Conservation (phyloP, 176 grass and related monocot species). For the Triticum aestivum region DNA sequence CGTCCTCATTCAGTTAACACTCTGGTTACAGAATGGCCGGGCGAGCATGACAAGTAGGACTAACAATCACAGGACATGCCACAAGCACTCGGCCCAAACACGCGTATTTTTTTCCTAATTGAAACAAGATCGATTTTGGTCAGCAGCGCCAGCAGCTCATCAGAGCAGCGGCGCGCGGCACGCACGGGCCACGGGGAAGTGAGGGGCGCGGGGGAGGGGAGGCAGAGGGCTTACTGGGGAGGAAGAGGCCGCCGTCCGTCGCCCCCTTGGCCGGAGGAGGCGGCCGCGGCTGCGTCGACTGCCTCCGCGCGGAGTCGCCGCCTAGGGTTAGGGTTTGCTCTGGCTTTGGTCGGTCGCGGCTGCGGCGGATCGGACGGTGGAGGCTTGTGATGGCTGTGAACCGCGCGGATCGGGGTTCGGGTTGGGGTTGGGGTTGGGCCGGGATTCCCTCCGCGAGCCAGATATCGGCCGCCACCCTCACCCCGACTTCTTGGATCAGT, state of each 20-base stretch:
- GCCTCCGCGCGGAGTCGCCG: background rate
- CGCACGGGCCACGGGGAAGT: too few species aligned
- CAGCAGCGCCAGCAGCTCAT: too few species aligned
- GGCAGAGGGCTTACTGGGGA: background rate
- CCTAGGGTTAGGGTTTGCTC: background rate
- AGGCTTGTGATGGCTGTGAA: too few species aligned
- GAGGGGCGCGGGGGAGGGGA: too few species aligned
- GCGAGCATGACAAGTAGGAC: background rate
- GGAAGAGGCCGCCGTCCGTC: background rate
- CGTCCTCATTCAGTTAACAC: background rate
- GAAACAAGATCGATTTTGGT: background rate
- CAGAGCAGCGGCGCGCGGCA: background rate
- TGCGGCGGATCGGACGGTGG: too few species aligned
- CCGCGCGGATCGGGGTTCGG: too few species aligned
- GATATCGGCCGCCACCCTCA: too few species aligned
- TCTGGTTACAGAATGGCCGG: background rate
- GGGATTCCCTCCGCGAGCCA: too few species aligned
- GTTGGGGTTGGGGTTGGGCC: too few species aligned
- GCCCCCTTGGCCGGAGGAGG: too few species aligned
- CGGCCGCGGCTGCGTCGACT: too few species aligned
- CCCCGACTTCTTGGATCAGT: too few species aligned
- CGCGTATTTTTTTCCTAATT: background rate
- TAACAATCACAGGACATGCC: background rate
- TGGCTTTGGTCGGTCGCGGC: background rate
- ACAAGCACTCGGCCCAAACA: background rate